phyloP scores from a whole-genome alignment of 2,329 filamentous ascomycete species.

The Decorospora gaudefroyi region DNA sequence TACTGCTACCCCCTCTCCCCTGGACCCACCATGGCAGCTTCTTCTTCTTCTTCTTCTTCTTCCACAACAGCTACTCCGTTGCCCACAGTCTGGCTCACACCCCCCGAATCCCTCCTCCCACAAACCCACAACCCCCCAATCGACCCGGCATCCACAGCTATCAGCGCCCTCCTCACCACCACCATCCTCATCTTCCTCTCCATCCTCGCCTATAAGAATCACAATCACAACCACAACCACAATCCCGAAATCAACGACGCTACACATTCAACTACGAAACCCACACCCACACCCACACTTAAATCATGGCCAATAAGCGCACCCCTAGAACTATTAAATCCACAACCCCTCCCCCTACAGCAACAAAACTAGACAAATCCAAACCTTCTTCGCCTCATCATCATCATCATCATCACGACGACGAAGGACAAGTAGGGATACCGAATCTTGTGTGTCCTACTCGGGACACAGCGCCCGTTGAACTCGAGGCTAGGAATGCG shows the following conservation, averaged over 20 bases:
- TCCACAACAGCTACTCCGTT: background rate
- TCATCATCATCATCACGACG: too few relatives aligned
- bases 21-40: background rate
- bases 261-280: background rate
- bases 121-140: background rate
- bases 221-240: too few relatives aligned
- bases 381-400: too few relatives aligned
- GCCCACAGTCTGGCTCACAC: conserved; percentile 6
- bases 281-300: background rate
- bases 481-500: too few relatives aligned
- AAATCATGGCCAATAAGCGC: too few relatives aligned
- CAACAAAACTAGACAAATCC: too few relatives aligned
- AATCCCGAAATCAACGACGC: too few relatives aligned
- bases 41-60: conserved; percentile 1
- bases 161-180: conserved; percentile 8
- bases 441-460: too few relatives aligned
- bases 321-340: too few relatives aligned
- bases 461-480: too few relatives aligned
- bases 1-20: background rate
- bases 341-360: too few relatives aligned
- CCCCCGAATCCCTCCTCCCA: conserved; percentile 5
- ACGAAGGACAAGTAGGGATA: too few relatives aligned
- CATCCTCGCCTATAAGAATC: background rate
- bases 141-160: conserved; percentile 8
- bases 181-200: conserved; percentile 4